Base-by-base conservation (phyloP, 441 rosid genomes). In the Adansonia grandidieri region DNA sequence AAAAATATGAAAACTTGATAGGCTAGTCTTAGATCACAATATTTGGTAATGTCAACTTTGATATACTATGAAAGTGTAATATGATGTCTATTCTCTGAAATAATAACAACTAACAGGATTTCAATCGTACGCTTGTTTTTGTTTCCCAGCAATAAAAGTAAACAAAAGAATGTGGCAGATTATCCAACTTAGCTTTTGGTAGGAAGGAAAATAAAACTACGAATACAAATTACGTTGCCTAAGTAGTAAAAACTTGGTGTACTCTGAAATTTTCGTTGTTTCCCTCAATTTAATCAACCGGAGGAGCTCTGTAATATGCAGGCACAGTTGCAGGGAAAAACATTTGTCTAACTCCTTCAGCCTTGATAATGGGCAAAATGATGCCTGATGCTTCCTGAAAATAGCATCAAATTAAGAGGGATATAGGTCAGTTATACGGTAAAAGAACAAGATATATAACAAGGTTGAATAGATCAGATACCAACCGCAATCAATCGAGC, bases 341-440 rank as follows among this genome's bases (percentile, higher is more conserved):
- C 66, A 78, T 61, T 19, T 81, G 71, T 73, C 75, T 73, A 15
- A 77, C n/a, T 10, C 83, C 83, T 73, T 77, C 84, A 24, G 78
- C 71, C 72, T 75, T 78, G 47, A 74, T 6, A 7, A 74, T 69
- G 42, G 79, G 76, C 53, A 78, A 78, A 15, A 78, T 63, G 6
- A 74, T 69, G 45, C 78, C 44, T 20, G 75, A 60, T 17, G 73
- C 79, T 45, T 40, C 74, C 81, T 74, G 76, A 15, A 74, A 78
- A 53, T 50, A 13, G 44, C 44, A 40, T 4, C 44, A 28, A 61
- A 45, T 9, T 11, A 19, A 20, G 7, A 48, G 22, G 28, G 19
- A 24, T 11, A 62, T 11, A 56, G 22, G 48, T 20, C 6, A n/a
- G 50, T n/a, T 42, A n/a, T n/a, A 19, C 8, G n/a, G 19, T 6